These are phyloP conservation scores for Neodidymelliopsis sp. DNA, from an alignment of 2,329 filamentous ascomycete species.

Conservation along the genomic window DNA sequence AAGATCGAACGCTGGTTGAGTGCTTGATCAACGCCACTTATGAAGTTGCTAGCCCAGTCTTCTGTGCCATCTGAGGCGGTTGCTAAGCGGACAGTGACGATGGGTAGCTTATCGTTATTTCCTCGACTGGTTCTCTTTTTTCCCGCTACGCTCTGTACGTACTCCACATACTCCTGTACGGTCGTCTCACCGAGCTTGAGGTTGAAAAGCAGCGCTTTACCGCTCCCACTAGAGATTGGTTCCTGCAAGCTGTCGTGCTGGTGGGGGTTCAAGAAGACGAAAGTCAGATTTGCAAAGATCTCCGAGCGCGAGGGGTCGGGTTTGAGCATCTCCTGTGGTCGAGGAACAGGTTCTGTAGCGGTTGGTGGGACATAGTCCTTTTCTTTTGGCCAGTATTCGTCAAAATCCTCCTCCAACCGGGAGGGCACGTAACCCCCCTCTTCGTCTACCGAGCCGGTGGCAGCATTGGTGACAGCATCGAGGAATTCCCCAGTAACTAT, in stretches of 20 bases:
- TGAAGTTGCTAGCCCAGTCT: conserved; percentile 75
- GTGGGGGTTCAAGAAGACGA: conserved; percentile 79
- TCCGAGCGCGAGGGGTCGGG: conserved; percentile 71
- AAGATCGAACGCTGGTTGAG: conserved; percentile 84
- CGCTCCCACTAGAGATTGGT: conserved; percentile 78
- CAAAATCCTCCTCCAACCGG: conserved; percentile 80
- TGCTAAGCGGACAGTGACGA: conserved; percentile 79
- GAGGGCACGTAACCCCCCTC: conserved; percentile 60
- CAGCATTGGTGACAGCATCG: conserved; percentile 71
- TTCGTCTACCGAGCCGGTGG: conserved; percentile 50
- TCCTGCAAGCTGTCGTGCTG: conserved; percentile 80
- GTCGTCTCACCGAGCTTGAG: conserved; percentile 69
- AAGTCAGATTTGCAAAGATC: conserved; percentile 86
- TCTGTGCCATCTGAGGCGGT: conserved; percentile 53
- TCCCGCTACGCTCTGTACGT: conserved; percentile 76
- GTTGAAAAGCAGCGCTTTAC: conserved; percentile 77
- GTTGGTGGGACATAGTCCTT: conserved; percentile 74
- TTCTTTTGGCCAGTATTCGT: conserved; percentile 78
- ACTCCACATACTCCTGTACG: conserved; percentile 78
- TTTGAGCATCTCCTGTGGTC: conserved; percentile 72
- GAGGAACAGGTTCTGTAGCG: conserved; percentile 76
- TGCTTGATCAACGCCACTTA: conserved; percentile 71
- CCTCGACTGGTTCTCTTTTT: conserved; percentile 73
- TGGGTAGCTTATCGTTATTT: conserved; percentile 70
- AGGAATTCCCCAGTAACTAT: conserved; percentile 79